phyloP scores from a whole-genome alignment of 257 asterid species.

The Solanum chiquidenum region DNA sequence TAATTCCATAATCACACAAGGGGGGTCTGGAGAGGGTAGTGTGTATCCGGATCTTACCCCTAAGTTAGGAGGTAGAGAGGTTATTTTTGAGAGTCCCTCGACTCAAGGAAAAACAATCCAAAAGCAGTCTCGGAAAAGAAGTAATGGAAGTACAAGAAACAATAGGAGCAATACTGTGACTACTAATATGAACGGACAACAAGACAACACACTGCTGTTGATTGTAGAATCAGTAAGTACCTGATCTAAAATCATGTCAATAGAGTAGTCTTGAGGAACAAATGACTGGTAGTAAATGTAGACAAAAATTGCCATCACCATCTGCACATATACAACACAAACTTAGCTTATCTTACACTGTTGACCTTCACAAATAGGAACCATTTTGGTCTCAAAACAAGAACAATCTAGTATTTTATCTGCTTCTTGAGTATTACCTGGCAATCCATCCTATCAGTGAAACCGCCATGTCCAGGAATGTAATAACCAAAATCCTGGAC shows the following conservation, averaged over 20 bases:
- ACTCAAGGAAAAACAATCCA: too few species aligned
- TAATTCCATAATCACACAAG: neutral
- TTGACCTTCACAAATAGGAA: neutral
- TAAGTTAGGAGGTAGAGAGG: too few species aligned
- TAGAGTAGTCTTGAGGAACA: constrained; percentile 49
- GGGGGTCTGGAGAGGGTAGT: neutral
- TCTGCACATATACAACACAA: constrained; percentile 20
- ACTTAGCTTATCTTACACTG: neutral
- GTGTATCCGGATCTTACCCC: too few species aligned
- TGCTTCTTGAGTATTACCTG: constrained; percentile 38
- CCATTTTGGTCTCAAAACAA: neutral
- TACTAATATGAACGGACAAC: neutral
- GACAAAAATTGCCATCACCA: constrained; percentile 87
- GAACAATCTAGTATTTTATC: neutral
- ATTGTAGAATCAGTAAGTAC: constrained; percentile 8
- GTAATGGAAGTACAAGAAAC: too few species aligned
- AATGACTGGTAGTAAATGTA: constrained; percentile 78
- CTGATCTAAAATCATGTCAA: constrained; percentile 73
- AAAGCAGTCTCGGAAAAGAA: too few species aligned
- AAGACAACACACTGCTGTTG: neutral
- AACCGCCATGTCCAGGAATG: constrained; percentile 99
- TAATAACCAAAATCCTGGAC: constrained; percentile 92
- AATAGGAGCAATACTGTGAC: too few species aligned
- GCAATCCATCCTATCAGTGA: constrained; percentile 97
- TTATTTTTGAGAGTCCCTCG: too few species aligned